These are phyloP conservation scores for Dipodascopsis uninucleata DNA, from an alignment of 805 yeast genomes.

Conservation along the genomic window DNA sequence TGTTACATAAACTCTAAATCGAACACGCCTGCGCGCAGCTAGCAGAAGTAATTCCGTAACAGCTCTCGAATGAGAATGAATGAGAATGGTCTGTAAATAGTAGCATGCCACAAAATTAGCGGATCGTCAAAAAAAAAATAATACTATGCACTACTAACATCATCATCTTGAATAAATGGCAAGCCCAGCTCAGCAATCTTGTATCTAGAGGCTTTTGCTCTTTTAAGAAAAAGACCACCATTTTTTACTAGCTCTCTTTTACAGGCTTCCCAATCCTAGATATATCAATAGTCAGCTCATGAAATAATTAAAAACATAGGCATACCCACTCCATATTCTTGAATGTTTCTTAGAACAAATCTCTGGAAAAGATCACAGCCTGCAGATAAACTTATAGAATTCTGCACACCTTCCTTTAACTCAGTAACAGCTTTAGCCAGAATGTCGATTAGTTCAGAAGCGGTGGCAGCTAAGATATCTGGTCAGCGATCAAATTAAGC, in stretches of 20 bases:
- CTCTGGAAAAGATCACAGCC: constrained; percentile 97
- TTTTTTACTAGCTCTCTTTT: constrained; percentile 83
- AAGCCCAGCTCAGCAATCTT: constrained; percentile 84
- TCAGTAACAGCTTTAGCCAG: constrained; percentile 72
- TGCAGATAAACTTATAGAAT: constrained; percentile 89
- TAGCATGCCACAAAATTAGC: no score
- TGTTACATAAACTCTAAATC: constrained; percentile 88
- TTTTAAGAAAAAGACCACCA: constrained; percentile 83
- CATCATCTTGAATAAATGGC: constrained; percentile 90
- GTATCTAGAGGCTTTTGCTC: constrained; percentile 86
- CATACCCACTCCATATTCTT: constrained; percentile 50
- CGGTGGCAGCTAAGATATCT: constrained; percentile 57
- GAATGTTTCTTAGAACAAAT: constrained; percentile 84
- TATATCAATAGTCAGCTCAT: background rate
- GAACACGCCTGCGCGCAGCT: constrained; percentile 71
- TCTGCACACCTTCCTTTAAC: constrained; percentile 74
- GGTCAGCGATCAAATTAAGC: background rate
- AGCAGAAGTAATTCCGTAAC: constrained; percentile 69
- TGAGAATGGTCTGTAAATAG: constrained; percentile 47
- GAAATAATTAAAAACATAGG: background rate
- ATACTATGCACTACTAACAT: constrained; percentile 41
- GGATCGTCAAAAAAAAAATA: background rate
- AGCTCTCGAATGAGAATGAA: constrained; percentile 90
- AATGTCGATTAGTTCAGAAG: constrained; percentile 83
- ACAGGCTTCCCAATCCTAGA: constrained; percentile 88